Conservation (phyloP, 2,329 filamentous ascomycete genomes). For the Penicillium sp. region DNA sequence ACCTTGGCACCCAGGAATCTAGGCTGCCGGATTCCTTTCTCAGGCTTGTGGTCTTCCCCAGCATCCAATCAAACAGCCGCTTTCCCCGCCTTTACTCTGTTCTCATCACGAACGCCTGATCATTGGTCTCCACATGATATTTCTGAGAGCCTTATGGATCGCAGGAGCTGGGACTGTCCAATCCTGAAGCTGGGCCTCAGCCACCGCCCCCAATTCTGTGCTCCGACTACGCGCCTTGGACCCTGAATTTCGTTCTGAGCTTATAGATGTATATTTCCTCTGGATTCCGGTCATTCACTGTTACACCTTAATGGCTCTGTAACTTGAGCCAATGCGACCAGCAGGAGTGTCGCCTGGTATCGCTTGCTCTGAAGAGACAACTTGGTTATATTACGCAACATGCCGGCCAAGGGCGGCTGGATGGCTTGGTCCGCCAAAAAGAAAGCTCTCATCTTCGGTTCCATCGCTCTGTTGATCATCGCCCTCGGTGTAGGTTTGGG, state of each 20-base stretch:
- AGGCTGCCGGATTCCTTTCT: background rate
- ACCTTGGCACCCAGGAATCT: background rate
- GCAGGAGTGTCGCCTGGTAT: background rate
- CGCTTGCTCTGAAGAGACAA: background rate
- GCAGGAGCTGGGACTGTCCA: background rate
- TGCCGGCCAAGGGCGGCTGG: slow-evolving; percentile 24
- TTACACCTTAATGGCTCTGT: background rate
- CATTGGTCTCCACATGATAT: background rate
- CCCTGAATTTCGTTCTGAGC: slow-evolving; percentile 9
- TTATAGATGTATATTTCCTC: slow-evolving; percentile 16
- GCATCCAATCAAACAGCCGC: background rate
- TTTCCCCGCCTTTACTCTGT: background rate
- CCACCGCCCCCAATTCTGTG: background rate
- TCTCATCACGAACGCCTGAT: background rate
- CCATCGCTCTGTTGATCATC: slow-evolving; percentile 36
- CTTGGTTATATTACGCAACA: background rate
- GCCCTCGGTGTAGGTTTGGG: slow-evolving; percentile 57
- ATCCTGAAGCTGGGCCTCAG: background rate
- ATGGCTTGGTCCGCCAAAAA: slow-evolving; percentile 34
- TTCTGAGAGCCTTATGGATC: background rate
- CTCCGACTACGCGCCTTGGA: background rate
- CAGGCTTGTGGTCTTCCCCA: background rate
- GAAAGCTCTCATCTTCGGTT: slow-evolving; percentile 30
- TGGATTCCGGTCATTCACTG: background rate
- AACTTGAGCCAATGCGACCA: background rate